phyloP scores from a whole-genome alignment of 1,284 basidiomycete genomes.

The Malassezia pachydermatis region DNA sequence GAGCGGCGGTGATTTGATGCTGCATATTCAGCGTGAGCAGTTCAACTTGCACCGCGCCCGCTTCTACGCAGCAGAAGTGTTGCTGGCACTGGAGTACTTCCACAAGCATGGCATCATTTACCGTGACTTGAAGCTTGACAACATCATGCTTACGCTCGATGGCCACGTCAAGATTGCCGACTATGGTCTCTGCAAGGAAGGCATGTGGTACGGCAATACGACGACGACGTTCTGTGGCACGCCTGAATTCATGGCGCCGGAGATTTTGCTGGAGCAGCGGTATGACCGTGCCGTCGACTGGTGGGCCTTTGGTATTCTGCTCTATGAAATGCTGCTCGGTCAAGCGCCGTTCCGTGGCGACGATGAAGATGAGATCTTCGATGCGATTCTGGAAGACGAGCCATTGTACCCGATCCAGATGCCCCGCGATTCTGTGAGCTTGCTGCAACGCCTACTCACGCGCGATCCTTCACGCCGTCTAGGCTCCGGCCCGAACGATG shows the following conservation, averaged over 20 bases:
- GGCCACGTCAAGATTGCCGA: constrained; percentile 98
- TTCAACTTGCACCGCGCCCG: constrained; percentile 77
- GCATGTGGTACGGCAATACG: constrained; percentile 95
- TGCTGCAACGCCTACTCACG: constrained; percentile 83
- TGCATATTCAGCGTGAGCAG: constrained; percentile 70
- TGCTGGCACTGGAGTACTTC: constrained; percentile 94
- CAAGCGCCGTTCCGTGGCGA: constrained; percentile 99
- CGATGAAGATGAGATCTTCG: constrained; percentile 99
- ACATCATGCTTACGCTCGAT: constrained; percentile 90
- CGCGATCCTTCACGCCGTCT: constrained; percentile 83
- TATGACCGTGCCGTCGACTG: constrained; percentile 98
- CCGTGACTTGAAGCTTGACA: constrained; percentile 86
- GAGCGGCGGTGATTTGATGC: constrained; percentile 68
- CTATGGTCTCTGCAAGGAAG: constrained; percentile 97
- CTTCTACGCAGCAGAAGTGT: constrained; percentile 96
- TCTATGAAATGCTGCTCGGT: constrained; percentile 96
- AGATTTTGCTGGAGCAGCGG: constrained; percentile 95
- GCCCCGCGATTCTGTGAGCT: constrained; percentile 92
- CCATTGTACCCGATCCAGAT: constrained; percentile 99
- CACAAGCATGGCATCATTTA: constrained; percentile 89
- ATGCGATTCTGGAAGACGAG: constrained; percentile 96
- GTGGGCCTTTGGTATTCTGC: constrained; percentile 99
- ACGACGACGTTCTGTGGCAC: constrained; percentile 99
- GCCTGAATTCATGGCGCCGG: constrained; percentile 99
- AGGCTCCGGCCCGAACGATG: constrained; percentile 86